Evolutionary conservation across 2,329 filamentous ascomycete species (phyloP).

Genomic region (Colletotrichum salicis): DNA sequence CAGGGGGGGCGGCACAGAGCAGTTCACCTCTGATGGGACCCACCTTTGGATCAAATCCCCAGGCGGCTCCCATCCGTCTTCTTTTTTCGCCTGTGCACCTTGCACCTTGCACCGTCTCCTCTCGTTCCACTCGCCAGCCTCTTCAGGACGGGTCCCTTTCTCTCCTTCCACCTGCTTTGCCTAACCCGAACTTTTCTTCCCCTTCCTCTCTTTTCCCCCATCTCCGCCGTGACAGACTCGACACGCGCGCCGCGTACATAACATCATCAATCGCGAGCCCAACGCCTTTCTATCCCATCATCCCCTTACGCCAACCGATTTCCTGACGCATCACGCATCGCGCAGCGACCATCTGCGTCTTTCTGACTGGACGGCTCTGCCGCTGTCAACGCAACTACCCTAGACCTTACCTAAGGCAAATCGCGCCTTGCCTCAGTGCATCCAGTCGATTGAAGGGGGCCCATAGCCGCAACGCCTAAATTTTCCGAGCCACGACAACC

Average conservation of each 20-base stretch:
- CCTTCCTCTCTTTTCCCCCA: conserved; percentile 22
- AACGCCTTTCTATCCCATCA: conserved; percentile 3
- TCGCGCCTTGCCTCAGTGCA: conserved; percentile 22
- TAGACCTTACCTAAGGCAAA: conserved; percentile 30
- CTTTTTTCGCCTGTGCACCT: conserved; percentile 18
- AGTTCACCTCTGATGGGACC: conserved; percentile 24
- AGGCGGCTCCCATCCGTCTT: conserved; percentile 34
- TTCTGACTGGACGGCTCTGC: conserved; percentile 33
- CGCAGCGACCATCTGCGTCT: conserved; percentile 20
- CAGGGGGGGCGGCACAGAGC: conserved; percentile 20
- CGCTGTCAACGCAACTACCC: conserved; percentile 16
- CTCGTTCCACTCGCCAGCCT: conserved; percentile 34
- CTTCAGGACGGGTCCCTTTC: conserved; percentile 27
- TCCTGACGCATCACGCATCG: background rate
- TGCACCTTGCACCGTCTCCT: conserved; percentile 27
- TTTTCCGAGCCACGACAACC: conserved; percentile 25
- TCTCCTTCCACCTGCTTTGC: conserved; percentile 28
- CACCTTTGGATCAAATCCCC: conserved; percentile 17
- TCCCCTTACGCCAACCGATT: background rate
- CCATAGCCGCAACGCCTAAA: conserved; percentile 28
- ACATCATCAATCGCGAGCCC: conserved; percentile 22
- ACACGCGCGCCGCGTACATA: conserved; percentile 28
- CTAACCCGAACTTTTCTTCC: conserved; percentile 26
- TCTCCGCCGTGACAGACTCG: conserved; percentile 33
- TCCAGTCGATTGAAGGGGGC: conserved; percentile 20